phyloP scores from a whole-genome alignment of 768 basidiomycete genomes.

The Mycena epipterygia region DNA sequence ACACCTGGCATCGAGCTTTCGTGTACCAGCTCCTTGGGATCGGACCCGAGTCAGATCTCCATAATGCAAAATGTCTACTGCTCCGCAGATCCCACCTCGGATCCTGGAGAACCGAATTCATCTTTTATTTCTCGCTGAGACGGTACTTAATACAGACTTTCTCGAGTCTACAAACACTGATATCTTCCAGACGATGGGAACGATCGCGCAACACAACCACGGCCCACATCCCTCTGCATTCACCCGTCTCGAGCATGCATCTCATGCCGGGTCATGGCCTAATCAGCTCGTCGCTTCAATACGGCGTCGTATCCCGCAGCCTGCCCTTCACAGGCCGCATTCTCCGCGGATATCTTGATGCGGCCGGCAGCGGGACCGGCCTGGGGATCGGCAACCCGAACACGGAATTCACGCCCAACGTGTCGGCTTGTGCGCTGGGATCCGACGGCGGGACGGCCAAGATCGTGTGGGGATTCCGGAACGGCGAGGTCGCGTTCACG shows the following conservation, averaged over 20 bases:
- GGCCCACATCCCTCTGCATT: conserved; percentile 74
- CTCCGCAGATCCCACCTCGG: conserved; percentile 65
- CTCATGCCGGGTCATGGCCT: conserved; percentile 70
- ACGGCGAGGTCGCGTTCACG: conserved; percentile 77
- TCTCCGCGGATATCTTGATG: conserved; percentile 77
- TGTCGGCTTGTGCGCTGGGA: conserved; percentile 68
- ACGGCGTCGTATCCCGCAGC: conserved; percentile 82
- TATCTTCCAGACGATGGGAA: conserved; percentile 73
- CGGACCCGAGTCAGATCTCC: conserved; percentile 71
- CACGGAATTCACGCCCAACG: conserved; percentile 77
- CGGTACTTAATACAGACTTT: conserved; percentile 56
- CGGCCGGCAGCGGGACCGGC: conserved; percentile 69
- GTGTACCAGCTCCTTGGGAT: conserved; percentile 76
- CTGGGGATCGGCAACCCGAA: conserved; percentile 81
- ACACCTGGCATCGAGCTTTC: conserved; percentile 86
- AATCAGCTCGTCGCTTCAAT: conserved; percentile 72
- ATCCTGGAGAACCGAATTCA: conserved; percentile 81
- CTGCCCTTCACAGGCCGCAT: conserved; percentile 78
- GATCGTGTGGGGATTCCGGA: conserved; percentile 80
- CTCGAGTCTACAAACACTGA: neutral
- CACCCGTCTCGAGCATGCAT: conserved; percentile 69
- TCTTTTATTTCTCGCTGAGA: conserved; percentile 65
- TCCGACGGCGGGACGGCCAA: conserved; percentile 77
- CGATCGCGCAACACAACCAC: conserved; percentile 70
- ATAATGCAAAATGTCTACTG: conserved; percentile 60